Conservation (phyloP, 2,329 filamentous ascomycete genomes). For the Grosmannia clavigera region DNA sequence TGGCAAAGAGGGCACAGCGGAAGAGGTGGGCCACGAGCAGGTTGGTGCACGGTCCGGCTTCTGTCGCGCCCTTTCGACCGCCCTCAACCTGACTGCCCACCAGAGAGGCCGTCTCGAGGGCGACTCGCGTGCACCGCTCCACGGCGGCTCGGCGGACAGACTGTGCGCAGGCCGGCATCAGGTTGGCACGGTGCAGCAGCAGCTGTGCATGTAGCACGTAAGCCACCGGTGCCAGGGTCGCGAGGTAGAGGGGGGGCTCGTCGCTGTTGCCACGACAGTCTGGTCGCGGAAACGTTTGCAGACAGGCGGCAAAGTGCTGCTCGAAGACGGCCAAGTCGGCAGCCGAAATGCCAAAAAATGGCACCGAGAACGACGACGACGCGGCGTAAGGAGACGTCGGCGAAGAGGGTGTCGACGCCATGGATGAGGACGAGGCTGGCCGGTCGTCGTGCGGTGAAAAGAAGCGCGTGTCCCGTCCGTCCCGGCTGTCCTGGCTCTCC, state of each 20-base stretch:
- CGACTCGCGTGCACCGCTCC: slow-evolving; percentile 61
- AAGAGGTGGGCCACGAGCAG: slow-evolving; percentile 77
- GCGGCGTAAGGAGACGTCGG: not conserved
- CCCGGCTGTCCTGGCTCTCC: not conserved
- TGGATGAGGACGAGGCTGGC: not conserved
- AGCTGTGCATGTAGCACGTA: slow-evolving; percentile 76
- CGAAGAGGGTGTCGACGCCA: not conserved
- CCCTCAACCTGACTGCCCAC: slow-evolving; percentile 46
- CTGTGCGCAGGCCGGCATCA: slow-evolving; percentile 56
- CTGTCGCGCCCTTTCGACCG: slow-evolving; percentile 41
- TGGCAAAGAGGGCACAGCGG: slow-evolving; percentile 70
- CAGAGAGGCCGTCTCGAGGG: slow-evolving; percentile 67
- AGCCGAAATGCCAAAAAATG: slow-evolving; percentile 48
- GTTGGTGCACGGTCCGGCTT: slow-evolving; percentile 17
- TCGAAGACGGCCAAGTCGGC: slow-evolving; percentile 69
- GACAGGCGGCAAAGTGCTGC: slow-evolving; percentile 62
- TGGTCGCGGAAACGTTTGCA: slow-evolving; percentile 61
- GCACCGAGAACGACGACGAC: not conserved
- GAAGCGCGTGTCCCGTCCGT: not conserved
- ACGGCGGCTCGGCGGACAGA: slow-evolving; percentile 59
- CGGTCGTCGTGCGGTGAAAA: not conserved
- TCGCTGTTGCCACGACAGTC: slow-evolving; percentile 36
- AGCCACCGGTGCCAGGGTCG: slow-evolving; percentile 67
- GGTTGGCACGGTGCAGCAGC: slow-evolving; percentile 77
- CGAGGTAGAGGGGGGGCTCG: slow-evolving; percentile 51